These are phyloP conservation scores for Aspergillus sp. DNA, from an alignment of 2,329 filamentous ascomycete genomes.

Conservation along the genomic window DNA sequence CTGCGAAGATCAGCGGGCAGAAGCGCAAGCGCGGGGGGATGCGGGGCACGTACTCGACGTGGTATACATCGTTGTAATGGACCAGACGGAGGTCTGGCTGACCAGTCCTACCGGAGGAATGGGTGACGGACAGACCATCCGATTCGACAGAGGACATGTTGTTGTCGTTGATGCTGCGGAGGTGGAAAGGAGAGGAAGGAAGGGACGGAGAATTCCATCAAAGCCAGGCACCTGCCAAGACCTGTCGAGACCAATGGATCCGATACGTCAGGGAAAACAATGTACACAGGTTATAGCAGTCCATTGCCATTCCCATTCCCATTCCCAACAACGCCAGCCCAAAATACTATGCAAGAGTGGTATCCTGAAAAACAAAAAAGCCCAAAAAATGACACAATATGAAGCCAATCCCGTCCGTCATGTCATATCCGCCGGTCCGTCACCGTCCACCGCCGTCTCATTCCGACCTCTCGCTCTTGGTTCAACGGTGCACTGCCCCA, in stretches of 20 bases:
- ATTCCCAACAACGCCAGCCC: too few relatives aligned
- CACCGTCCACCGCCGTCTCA: slow-evolving; percentile 31
- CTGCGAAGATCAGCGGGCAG: slow-evolving; percentile 19
- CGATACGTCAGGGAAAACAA: too few relatives aligned
- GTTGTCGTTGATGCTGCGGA: not conserved
- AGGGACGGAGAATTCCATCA: slow-evolving; percentile 1
- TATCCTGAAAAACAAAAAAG: slow-evolving; percentile 1
- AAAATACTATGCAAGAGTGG: too few relatives aligned
- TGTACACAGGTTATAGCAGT: too few relatives aligned
- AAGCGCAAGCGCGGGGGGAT: slow-evolving; percentile 6
- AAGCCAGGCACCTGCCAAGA: too few relatives aligned
- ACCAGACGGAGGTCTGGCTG: slow-evolving; percentile 67
- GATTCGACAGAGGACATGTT: slow-evolving; percentile 20
- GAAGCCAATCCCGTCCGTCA: not conserved
- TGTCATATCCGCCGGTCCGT: slow-evolving; percentile 19
- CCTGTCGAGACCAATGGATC: too few relatives aligned
- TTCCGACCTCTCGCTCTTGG: slow-evolving; percentile 18
- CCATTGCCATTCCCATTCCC: too few relatives aligned
- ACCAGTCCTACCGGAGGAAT: slow-evolving; percentile 34
- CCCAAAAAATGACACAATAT: slow-evolving; percentile 2
- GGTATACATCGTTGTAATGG: slow-evolving; percentile 93
- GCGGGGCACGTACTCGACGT: slow-evolving; percentile 53
- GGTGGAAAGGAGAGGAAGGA: slow-evolving; percentile 1
- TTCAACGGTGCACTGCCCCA: slow-evolving; percentile 26
- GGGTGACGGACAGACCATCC: slow-evolving; percentile 32